Evolutionary conservation across 2,329 filamentous ascomycete genomes (phyloP).

Genomic region (Apiospora arundinis): DNA sequence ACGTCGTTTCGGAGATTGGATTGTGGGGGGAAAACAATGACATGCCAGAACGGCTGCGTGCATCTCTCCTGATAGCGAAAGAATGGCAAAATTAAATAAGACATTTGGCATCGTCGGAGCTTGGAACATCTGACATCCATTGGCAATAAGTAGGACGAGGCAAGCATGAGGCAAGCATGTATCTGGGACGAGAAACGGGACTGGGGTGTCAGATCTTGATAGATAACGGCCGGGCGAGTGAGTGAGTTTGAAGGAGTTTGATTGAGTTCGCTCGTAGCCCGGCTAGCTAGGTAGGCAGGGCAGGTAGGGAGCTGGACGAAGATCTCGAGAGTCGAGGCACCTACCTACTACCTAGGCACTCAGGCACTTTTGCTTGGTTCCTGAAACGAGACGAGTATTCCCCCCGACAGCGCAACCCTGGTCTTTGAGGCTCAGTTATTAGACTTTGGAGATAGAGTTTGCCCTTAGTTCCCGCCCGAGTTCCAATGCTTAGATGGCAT

Average conservation of each 20-base stretch:
- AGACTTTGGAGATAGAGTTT: constrained; percentile 7
- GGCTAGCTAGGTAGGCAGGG: too few relatives aligned
- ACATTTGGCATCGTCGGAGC: not conserved
- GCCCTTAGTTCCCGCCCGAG: not conserved
- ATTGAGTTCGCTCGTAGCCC: too few relatives aligned
- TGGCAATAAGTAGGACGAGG: too few relatives aligned
- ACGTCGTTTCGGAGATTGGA: too few relatives aligned
- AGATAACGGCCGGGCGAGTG: not conserved
- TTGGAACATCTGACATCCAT: too few relatives aligned
- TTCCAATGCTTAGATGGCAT: not conserved
- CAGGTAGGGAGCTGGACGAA: too few relatives aligned
- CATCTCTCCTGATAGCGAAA: too few relatives aligned
- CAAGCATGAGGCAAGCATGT: not conserved
- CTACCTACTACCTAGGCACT: too few relatives aligned
- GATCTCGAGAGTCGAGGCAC: too few relatives aligned
- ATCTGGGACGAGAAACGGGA: not conserved
- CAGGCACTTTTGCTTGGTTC: not conserved
- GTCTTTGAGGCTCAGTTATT: not conserved
- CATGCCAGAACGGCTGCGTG: too few relatives aligned
- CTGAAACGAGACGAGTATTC: not conserved
- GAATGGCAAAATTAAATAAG: too few relatives aligned
- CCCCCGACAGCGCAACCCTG: not conserved
- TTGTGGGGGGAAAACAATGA: too few relatives aligned
- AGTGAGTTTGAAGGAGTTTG: not conserved
- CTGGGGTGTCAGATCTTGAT: not conserved